Evolutionary conservation across 176 grass and related monocot species (phyloP), one percentile per base, ranked within the genome.

Genomic region (Carex cristatella): DNA sequence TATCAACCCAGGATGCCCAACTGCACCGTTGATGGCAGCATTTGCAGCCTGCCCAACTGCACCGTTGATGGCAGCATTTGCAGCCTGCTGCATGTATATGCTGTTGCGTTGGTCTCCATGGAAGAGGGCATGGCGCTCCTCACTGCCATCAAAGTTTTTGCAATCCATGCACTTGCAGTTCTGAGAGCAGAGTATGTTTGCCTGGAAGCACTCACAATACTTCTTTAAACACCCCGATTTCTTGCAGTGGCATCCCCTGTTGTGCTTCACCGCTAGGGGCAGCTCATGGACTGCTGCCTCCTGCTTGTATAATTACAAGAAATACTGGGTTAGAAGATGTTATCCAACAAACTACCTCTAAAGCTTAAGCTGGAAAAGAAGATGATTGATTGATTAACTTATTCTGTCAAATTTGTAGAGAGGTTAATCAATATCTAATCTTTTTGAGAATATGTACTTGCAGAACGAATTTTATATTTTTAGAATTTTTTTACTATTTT

Each of bases 81-180:
- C 81, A 57, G 87, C 87, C 37, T 99, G 93, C 81, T 99, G 96
- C 88, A 95, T 90, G 82, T 94, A 91, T 69, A 92, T 58, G 67
- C 68, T 59, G 85, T 78, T 94, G 83, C 85, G 88, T 27, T 92
- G 85, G 79, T 99, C 91, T 30, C 91, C 86, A 63, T 86, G 88
- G 62, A 80, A 92, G 87, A 99, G 55, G 86, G 88, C 42, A 83
- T 84, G 91, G 79, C 96, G 91, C 81, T 95, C 96, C 85, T 95
- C 96, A 53, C 90, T 94, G 19, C 91, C 93, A 56, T 99, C 96
- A 56, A 91, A 95, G 68, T 99, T 99, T 84, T 95, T 95, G 88
- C 96, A 99, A 86, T 99, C 96, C 88, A 95, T 89, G 69, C 96
- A 99, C 67, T 99, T 99, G 86, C 96, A 99, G 86, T 99, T 99